A percentile compares a stretch with the other conserved stretches of the same genome.
Conservation (phyloP, 257 asterid genomes). For the Vinca minor region DNA sequence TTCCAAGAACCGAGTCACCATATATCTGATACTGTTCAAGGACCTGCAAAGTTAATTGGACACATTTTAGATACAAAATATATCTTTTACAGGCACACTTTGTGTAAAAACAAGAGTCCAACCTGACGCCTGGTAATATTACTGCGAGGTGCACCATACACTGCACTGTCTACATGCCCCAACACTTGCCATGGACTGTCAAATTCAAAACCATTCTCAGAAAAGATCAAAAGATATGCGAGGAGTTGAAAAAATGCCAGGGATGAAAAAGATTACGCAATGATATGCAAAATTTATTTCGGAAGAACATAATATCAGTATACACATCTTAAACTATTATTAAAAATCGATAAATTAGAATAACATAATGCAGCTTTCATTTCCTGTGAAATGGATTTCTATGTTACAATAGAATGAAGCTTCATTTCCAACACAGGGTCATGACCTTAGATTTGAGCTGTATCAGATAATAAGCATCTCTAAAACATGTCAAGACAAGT, state of each 20-base stretch:
- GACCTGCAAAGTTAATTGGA: constrained; percentile 37
- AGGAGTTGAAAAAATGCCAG: background rate
- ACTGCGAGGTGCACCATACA: constrained; percentile 66
- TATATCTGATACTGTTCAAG: constrained; percentile 72
- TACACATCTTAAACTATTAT: background rate
- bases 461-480: background rate
- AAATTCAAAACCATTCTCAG: constrained; percentile 22
- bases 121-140: constrained; percentile 80
- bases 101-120: constrained; percentile 9
- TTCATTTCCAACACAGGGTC: background rate
- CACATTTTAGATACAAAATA: background rate
- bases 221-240: background rate
- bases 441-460: no score
- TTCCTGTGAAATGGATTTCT: no score
- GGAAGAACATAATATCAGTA: background rate
- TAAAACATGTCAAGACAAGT: background rate
- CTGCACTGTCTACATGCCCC: constrained; percentile 71
- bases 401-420: background rate
- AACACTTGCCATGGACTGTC: constrained; percentile 80
- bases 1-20: constrained; percentile 58
- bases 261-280: no score
- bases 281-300: background rate
- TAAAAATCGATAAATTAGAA: background rate
- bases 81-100: background rate
- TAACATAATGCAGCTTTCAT: no score